Conservation (phyloP, 352 stramenopile genomes). For the Globisporangium iwayamae region DNA sequence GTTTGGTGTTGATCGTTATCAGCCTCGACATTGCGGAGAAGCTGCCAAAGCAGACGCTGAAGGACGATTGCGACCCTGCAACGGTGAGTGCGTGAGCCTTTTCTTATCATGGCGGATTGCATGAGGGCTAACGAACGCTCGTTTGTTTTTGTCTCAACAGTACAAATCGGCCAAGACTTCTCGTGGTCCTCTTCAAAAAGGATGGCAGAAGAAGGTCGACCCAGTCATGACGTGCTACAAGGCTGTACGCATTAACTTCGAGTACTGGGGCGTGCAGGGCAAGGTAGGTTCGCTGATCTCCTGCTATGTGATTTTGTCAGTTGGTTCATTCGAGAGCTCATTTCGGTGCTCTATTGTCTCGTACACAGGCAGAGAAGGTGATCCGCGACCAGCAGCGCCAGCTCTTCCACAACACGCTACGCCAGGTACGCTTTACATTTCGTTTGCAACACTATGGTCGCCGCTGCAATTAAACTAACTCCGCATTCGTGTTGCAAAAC, state of each 20-base stretch:
- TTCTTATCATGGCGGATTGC: not conserved
- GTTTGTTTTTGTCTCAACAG: slow-evolving; percentile 17
- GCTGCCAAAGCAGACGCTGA: slow-evolving; percentile 70
- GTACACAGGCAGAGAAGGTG: slow-evolving; percentile 57
- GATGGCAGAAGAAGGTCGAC: slow-evolving; percentile 65
- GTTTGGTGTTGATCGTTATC: not conserved
- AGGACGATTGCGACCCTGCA: slow-evolving; percentile 61
- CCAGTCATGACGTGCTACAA: slow-evolving; percentile 88
- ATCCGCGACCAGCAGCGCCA: slow-evolving; percentile 83
- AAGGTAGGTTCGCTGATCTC: slow-evolving; percentile 30
- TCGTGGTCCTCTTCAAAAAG: slow-evolving; percentile 59
- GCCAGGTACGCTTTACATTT: slow-evolving; percentile 21
- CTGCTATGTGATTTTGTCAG: not conserved
- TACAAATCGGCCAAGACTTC: slow-evolving; percentile 73
- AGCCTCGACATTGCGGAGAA: slow-evolving; percentile 79
- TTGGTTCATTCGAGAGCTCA: not conserved
- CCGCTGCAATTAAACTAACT: not conserved
- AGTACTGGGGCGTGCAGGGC: slow-evolving; percentile 84
- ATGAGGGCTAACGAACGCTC: not conserved
- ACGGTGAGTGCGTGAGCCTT: slow-evolving; percentile 24
- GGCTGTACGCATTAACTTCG: slow-evolving; percentile 83
- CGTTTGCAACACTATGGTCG: too few species aligned
- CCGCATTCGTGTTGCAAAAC: slow-evolving; percentile 10
- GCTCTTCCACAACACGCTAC: slow-evolving; percentile 72
- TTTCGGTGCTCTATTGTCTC: not conserved